Evolutionary conservation across 108 stramenopile species (phyloP).

Genomic region (Halocafeteria seosinensis): DNA sequence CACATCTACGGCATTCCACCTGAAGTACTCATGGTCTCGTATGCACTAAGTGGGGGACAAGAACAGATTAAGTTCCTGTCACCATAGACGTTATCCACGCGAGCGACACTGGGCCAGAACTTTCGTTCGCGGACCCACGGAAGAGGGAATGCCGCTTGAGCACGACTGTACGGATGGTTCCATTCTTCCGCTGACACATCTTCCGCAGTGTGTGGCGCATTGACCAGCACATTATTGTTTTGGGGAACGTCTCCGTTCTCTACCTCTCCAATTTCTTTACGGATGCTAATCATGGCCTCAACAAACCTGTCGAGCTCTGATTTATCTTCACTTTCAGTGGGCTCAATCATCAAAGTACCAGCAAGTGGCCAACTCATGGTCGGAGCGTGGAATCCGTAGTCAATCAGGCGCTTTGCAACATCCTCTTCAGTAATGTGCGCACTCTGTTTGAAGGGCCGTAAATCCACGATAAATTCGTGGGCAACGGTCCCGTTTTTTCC

Average conservation of each 20-base stretch:
- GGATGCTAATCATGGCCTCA: slow-evolving; percentile 87
- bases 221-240: slow-evolving; percentile 70
- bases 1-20: not conserved
- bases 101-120: slow-evolving; percentile 91
- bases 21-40: slow-evolving; percentile 55
- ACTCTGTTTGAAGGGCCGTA: slow-evolving; percentile 74
- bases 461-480: slow-evolving; percentile 95
- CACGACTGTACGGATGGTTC: slow-evolving; percentile 65
- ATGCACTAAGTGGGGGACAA: slow-evolving; percentile 72
- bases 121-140: slow-evolving; percentile 82
- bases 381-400: slow-evolving; percentile 96
- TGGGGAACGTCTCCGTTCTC: slow-evolving; percentile 59
- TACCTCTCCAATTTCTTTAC: slow-evolving; percentile 87
- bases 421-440: slow-evolving; percentile 81
- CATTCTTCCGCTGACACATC: slow-evolving; percentile 62
- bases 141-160: slow-evolving; percentile 75
- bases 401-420: slow-evolving; percentile 82
- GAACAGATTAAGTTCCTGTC: slow-evolving; percentile 91
- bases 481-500: slow-evolving; percentile 94
- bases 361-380: slow-evolving; percentile 99
- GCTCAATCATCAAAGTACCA: slow-evolving; percentile 95
- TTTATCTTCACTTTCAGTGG: slow-evolving; percentile 90
- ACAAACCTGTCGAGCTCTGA: slow-evolving; percentile 87
- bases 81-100: slow-evolving; percentile 90
- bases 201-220: slow-evolving; percentile 87